These are phyloP conservation scores for Neurospora crassa DNA, from an alignment of 2,329 filamentous ascomycete genomes.

Conservation along the genomic window DNA sequence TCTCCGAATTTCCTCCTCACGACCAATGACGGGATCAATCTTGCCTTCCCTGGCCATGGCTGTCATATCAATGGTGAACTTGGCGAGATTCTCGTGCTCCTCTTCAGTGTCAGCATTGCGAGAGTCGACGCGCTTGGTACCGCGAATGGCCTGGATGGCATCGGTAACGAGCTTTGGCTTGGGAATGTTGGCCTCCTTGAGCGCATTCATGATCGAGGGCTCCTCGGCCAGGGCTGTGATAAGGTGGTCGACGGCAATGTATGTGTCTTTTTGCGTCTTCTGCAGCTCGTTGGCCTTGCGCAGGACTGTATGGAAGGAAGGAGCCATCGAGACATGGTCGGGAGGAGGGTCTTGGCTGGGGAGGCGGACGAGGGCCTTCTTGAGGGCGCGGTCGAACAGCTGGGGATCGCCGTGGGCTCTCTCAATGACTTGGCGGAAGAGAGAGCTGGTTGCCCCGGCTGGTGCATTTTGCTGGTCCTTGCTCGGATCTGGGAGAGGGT, in stretches of 20 bases:
- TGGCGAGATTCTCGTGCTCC: conserved; percentile 91
- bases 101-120: conserved; percentile 90
- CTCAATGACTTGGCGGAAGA: conserved; percentile 92
- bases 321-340: conserved; percentile 75
- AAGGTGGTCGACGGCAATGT: conserved; percentile 88
- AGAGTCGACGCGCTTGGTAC: conserved; percentile 87
- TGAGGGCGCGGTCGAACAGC: conserved; percentile 76
- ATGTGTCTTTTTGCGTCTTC: conserved; percentile 96
- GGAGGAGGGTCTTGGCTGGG: conserved; percentile 93
- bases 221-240: conserved; percentile 83
- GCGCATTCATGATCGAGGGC: conserved; percentile 55
- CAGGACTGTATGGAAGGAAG: conserved; percentile 72
- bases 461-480: conserved; percentile 76
- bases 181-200: conserved; percentile 83
- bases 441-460: conserved; percentile 53
- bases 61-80: conserved; percentile 99
- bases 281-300: conserved; percentile 80
- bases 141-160: conserved; percentile 84
- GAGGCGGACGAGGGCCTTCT: conserved; percentile 82
- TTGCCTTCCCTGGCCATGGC: conserved; percentile 93
- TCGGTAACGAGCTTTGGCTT: conserved; percentile 84
- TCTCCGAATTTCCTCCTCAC: conserved; percentile 89
- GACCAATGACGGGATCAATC: conserved; percentile 92
- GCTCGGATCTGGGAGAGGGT: conserved; percentile 64
- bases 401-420: conserved; percentile 89